Base-by-base conservation (phyloP, 768 basidiomycete genomes). In the Daedaleopsis sinensis region DNA sequence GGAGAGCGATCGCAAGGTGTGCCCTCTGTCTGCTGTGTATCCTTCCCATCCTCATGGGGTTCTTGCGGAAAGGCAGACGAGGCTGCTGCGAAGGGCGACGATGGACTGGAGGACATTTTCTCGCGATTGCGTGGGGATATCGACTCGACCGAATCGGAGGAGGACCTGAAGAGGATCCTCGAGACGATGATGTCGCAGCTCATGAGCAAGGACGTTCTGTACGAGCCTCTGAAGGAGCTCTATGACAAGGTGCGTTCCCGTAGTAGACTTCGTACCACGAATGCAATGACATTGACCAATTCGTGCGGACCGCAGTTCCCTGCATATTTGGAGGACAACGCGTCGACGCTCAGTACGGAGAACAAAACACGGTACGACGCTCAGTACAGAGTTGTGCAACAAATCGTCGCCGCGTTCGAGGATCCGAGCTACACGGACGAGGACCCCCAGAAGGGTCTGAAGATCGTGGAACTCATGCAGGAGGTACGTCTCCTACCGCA, bases 201-300 rank as follows among this genome's bases (percentile, higher is more conserved):
- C 24, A 87, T 93, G 87, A 84, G 82, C 76, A 90, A 92, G 68
- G 90, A 93, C 0, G 78, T 94, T 3, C 75, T 96, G n/a, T 89
- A 94, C 65, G 92, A 94, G 48, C 94, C 94, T 0, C 70, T 96
- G 59, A 91, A 90, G 66, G 94, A 96, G 70, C 74, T 96, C 21
- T 75, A 80, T 16, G 84, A 87, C 16, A 88, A 89, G 71, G 91
- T 89, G 62, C 36, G 80, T 65, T 32, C 27, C 27, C 27, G 27
- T 7, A n/a, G n/a, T n/a, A 32, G 7, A 32, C 27, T 32, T 32
- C 27, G 27, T 32, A 32, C 7, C 27, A 32, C n/a, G n/a, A 32
- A 32, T 32, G 27, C 4, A 32, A 32, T 32, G 27, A 7, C 27
- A 7, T 32, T 32, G 27, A 32, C 27, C 27, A 32, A 32, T 32